Evolutionary conservation across 1,284 basidiomycete species (phyloP).

Genomic region (Pascua sp.): DNA sequence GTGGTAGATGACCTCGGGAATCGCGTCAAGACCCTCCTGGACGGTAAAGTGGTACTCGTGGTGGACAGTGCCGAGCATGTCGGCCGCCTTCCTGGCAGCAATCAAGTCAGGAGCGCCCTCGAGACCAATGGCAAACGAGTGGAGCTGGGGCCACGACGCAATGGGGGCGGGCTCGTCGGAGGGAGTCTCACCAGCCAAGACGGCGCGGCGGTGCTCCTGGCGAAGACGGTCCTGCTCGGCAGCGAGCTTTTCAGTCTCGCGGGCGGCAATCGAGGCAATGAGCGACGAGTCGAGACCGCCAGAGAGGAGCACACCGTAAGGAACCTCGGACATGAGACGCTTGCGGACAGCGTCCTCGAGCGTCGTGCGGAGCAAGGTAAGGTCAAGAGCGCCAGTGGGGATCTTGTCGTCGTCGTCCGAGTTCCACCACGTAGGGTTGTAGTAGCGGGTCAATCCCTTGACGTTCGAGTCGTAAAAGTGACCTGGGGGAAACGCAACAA

Average conservation of each 20-base stretch:
- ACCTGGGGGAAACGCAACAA: slow-evolving; percentile 95
- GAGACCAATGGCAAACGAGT: slow-evolving; percentile 96
- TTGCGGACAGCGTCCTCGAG: slow-evolving; percentile 93
- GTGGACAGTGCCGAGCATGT: slow-evolving; percentile 90
- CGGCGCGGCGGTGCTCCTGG: slow-evolving; percentile 51
- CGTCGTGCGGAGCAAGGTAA: slow-evolving; percentile 69
- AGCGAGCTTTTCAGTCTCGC: slow-evolving; percentile 91
- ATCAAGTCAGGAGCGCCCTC: slow-evolving; percentile 93
- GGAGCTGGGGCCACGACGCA: slow-evolving; percentile 90
- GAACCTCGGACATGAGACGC: slow-evolving; percentile 94
- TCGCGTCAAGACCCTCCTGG: slow-evolving; percentile 95
- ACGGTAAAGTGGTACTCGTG: slow-evolving; percentile 99
- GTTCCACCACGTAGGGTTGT: slow-evolving; percentile 84
- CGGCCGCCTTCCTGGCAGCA: slow-evolving; percentile 90
- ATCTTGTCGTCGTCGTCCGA: slow-evolving; percentile 58
- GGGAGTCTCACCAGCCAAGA: slow-evolving; percentile 12
- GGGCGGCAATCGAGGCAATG: slow-evolving; percentile 93
- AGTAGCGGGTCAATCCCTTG: slow-evolving; percentile 74
- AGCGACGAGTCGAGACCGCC: slow-evolving; percentile 95
- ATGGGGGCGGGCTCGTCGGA: slow-evolving; percentile 58
- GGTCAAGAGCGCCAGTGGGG: slow-evolving; percentile 66
- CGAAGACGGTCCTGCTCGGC: slow-evolving; percentile 70
- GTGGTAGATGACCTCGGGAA: slow-evolving; percentile 97
- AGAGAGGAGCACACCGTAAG: slow-evolving; percentile 93
- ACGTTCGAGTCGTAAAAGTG: slow-evolving; percentile 87